Conservation (phyloP, 2,329 filamentous ascomycete genomes). For the Alternaria metachromatica region DNA sequence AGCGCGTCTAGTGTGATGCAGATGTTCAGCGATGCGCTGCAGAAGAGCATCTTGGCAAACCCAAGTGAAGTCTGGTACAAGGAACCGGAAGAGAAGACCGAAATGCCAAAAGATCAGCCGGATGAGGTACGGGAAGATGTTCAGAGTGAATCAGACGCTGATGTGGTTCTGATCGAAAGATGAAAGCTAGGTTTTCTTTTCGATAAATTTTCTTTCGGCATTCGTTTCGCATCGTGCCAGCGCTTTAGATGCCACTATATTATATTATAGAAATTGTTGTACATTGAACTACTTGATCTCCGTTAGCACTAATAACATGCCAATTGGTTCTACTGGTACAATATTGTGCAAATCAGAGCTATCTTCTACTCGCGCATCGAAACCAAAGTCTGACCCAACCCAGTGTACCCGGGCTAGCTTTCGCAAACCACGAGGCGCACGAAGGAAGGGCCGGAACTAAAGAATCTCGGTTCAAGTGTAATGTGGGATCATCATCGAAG, state of each 20-base stretch:
- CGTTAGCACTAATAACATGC: not conserved
- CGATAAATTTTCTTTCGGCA: not conserved
- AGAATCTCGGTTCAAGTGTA: slow-evolving; percentile 25
- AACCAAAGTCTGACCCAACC: not conserved
- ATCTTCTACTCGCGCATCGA: slow-evolving; percentile 25
- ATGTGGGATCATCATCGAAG: slow-evolving; percentile 16
- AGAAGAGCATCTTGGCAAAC: slow-evolving; percentile 12
- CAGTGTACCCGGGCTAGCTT: slow-evolving; percentile 12
- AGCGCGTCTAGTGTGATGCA: slow-evolving; percentile 19
- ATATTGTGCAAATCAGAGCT: slow-evolving; percentile 15
- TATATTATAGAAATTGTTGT: not conserved
- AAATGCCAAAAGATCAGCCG: not conserved
- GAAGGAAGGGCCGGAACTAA: not conserved
- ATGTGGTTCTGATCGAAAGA: not conserved
- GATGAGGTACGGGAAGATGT: not conserved
- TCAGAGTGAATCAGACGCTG: not conserved
- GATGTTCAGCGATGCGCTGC: slow-evolving; percentile 16
- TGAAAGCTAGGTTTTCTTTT: not conserved
- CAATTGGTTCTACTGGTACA: not conserved
- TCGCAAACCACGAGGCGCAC: slow-evolving; percentile 14
- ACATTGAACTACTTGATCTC: not conserved
- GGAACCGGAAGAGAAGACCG: slow-evolving; percentile 9
- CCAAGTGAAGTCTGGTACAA: slow-evolving; percentile 16
- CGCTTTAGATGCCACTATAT: not conserved
- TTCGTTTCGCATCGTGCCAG: not conserved